A percentile compares a stretch with the other conserved stretches of the same genome.
These are phyloP conservation scores for Cladosporium cucumerinum DNA, from an alignment of 2,329 filamentous ascomycete species.

Conservation along the genomic window DNA sequence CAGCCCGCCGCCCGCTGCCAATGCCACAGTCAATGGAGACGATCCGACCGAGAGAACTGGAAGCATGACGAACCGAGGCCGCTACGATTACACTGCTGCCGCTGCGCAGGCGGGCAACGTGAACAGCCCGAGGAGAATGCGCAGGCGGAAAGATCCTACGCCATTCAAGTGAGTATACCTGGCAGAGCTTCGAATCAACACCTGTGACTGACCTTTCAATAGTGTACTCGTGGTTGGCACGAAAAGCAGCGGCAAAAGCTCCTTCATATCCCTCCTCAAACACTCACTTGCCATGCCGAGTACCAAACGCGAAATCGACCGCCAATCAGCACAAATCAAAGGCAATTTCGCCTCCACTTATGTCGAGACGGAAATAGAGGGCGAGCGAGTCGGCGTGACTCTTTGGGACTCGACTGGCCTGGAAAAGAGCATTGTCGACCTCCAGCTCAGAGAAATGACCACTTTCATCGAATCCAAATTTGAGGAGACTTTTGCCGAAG, in stretches of 20 bases:
- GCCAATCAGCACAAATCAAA: conserved; percentile 20
- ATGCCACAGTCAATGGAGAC: conserved; percentile 45
- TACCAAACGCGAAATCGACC: conserved; percentile 60
- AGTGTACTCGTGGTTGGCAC: conserved; percentile 90
- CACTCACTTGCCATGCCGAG: conserved; percentile 77
- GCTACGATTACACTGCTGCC: conserved; percentile 94
- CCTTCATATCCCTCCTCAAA: conserved; percentile 93
- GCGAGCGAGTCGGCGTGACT: conserved; percentile 85
- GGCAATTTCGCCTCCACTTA: conserved; percentile 77
- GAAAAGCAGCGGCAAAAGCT: conserved; percentile 86
- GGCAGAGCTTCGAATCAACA: background rate
- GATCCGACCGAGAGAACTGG: conserved; percentile 69
- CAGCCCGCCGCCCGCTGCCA: conserved; percentile 21
- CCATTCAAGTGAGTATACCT: conserved; percentile 83
- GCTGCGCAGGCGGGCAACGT: conserved; percentile 77
- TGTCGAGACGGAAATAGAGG: conserved; percentile 90
- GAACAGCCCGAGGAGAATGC: conserved; percentile 87
- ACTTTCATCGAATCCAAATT: conserved; percentile 96
- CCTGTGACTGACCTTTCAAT: conserved; percentile 1
- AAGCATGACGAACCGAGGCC: conserved; percentile 94
- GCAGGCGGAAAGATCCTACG: conserved; percentile 93
- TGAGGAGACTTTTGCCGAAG: conserved; percentile 93
- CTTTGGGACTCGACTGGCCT: conserved; percentile 95
- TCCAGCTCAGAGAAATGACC: conserved; percentile 88
- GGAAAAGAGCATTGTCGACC: conserved; percentile 90